Evolutionary conservation across 306 rosid species (phyloP), one percentile per base, ranked within the genome.

Genomic region (Abrus precatorius): DNA sequence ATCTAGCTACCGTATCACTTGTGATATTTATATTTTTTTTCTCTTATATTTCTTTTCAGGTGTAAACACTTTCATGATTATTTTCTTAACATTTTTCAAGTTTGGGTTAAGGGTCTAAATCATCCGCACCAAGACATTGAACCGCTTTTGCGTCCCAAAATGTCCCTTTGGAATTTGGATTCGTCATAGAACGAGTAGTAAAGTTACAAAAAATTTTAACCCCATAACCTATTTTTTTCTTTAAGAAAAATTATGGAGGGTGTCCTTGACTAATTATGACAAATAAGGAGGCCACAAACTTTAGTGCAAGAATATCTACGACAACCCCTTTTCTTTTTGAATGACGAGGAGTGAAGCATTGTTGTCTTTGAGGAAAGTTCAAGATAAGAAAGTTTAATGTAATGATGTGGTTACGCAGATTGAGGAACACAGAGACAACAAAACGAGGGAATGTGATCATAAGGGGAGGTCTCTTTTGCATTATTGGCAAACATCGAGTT

Each of bases 401-500:
- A 86, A 89, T 89, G 85, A 91, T 89, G 87, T 65, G 83, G 86
- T 74, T 50, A 60, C 53, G 74, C 79, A 82, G 77, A 83, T 72
- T 78, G 82, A 86, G 86, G 87, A 82, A 85, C 84, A 85, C 63
- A 82, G 5, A 6, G 50, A 72, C 29, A 50, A 60, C 33, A 50
- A 80, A 67, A 41, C 14, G 75, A 75, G 56, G 70, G 76, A 14
- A 68, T 70, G 69, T 72, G 69, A 91, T 86, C 88, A 90, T n/a
- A 87, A 74, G 59, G 72, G 69, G 13, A 69, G 32, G 32, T 13
- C 59, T 63, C 45, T 83, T 84, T 77, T 78, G 88, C 84, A 91
- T 89, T 88, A 90, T 90, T 89, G 86, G 74, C 73, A 82, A 86
- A 85, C 90, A 89, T 83, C 36, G 85, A 85, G 84, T 82, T 81